phyloP scores from a whole-genome alignment of 306 rosid species.

The Biancaea sappan region DNA sequence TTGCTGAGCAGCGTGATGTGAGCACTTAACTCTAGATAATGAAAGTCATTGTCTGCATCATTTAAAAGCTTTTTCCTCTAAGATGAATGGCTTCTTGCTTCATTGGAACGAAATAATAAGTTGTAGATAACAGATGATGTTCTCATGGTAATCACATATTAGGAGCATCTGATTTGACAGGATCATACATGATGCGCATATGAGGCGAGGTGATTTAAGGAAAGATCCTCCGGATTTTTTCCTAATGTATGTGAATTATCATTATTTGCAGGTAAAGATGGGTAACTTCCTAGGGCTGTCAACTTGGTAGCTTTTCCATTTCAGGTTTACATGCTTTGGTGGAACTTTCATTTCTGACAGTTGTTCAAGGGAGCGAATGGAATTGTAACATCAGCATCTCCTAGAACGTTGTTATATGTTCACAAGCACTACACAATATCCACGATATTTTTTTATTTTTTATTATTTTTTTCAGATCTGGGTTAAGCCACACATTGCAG shows the following conservation, averaged over 20 bases:
- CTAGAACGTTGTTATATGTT: background rate
- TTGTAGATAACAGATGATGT: background rate
- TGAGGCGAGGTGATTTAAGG: background rate
- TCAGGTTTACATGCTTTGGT: conserved; percentile 3
- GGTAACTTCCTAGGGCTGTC: conserved; percentile 26
- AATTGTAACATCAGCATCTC: background rate
- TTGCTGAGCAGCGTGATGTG: background rate
- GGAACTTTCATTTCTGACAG: background rate
- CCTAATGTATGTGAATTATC: background rate
- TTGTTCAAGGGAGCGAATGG: background rate
- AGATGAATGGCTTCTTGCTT: background rate
- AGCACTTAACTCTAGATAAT: background rate
- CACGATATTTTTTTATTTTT: background rate
- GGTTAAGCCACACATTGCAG: background rate
- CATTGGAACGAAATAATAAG: background rate
- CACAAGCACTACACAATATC: background rate
- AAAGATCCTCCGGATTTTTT: background rate
- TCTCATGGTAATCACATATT: background rate
- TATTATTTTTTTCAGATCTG: background rate
- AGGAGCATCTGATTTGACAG: conserved; percentile 12
- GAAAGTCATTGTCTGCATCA: background rate
- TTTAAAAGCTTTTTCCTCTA: background rate
- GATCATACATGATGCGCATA: conserved; percentile 13
- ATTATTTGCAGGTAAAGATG: conserved; percentile 47
- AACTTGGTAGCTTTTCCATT: conserved; percentile 27